Percentiles rank a stretch among this genome's conserved stretches.
Conservation (phyloP, 2,329 filamentous ascomycete species). For the Aspergillus versicolor region DNA sequence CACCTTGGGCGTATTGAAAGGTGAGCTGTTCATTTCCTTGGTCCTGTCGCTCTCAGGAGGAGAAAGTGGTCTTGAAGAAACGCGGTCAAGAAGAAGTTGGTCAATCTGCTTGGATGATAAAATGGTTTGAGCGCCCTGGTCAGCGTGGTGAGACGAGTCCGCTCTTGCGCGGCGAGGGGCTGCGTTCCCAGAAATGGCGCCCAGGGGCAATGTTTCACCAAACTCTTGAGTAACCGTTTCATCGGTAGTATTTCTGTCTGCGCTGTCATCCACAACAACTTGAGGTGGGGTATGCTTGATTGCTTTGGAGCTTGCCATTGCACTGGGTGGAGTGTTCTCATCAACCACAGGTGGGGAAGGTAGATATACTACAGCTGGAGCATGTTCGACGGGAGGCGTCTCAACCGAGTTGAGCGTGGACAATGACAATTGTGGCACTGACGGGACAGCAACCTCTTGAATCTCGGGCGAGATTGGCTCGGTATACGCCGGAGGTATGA, state of each 20-base stretch:
- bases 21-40: slow-evolving; percentile 31
- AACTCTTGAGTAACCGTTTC: slow-evolving; percentile 29
- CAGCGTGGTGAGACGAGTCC: slow-evolving; percentile 51
- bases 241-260: slow-evolving; percentile 53
- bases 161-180: slow-evolving; percentile 26
- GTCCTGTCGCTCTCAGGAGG: slow-evolving; percentile 34
- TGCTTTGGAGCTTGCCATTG: slow-evolving; percentile 18
- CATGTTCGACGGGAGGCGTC: slow-evolving; percentile 44
- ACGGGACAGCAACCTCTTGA: slow-evolving; percentile 24
- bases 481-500: slow-evolving; percentile 25
- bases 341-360: slow-evolving; percentile 20
- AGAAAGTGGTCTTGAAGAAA: slow-evolving; percentile 31
- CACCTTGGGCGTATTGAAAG: slow-evolving; percentile 39
- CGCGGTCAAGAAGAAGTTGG: slow-evolving; percentile 63
- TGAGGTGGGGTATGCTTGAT: slow-evolving; percentile 37
- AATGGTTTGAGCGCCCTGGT: slow-evolving; percentile 78
- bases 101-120: slow-evolving; percentile 83
- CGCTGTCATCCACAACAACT: slow-evolving; percentile 65
- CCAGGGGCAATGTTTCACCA: slow-evolving; percentile 53
- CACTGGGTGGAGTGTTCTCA: slow-evolving; percentile 24
- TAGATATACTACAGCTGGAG: slow-evolving; percentile 27
- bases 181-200: slow-evolving; percentile 62
- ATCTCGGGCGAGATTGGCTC: slow-evolving; percentile 33
- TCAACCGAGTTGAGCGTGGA: slow-evolving; percentile 47
- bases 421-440: slow-evolving; percentile 35